Percentiles rank a stretch among this genome's conserved stretches.
phyloP scores from a whole-genome alignment of 495 filamentous ascomycete genomes.

The Penicillium bialowiezense region DNA sequence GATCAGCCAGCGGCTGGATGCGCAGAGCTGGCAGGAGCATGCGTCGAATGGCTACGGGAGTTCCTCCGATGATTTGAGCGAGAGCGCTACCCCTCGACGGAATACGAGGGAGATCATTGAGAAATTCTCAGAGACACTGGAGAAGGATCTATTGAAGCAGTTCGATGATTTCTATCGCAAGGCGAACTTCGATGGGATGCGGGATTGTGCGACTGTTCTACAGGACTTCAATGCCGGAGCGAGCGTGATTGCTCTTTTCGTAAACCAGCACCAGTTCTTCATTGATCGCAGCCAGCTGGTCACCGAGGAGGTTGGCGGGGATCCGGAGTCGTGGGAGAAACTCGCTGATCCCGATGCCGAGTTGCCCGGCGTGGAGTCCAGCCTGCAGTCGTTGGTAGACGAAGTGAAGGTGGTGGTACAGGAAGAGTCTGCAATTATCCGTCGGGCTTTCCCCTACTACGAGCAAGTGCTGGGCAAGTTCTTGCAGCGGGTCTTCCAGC shows the following conservation, averaged over 20 bases:
- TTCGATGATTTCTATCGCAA: slow-evolving; percentile 95
- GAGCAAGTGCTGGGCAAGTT: slow-evolving; percentile 92
- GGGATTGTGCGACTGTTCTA: slow-evolving; percentile 87
- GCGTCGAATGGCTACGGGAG: slow-evolving; percentile 47
- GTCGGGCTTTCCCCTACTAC: slow-evolving; percentile 90
- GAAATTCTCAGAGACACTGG: slow-evolving; percentile 91
- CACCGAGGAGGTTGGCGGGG: slow-evolving; percentile 82
- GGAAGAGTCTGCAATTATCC: slow-evolving; percentile 94
- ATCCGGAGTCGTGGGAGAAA: slow-evolving; percentile 83
- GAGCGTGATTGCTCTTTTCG: slow-evolving; percentile 90
- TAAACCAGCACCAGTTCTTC: slow-evolving; percentile 99
- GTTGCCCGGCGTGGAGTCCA: slow-evolving; percentile 85
- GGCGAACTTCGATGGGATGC: slow-evolving; percentile 95
- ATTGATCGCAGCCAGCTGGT: slow-evolving; percentile 89
- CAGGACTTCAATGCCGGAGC: slow-evolving; percentile 94
- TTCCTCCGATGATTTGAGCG: slow-evolving; percentile 37
- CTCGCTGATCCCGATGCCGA: slow-evolving; percentile 92
- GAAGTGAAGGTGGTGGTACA: slow-evolving; percentile 96
- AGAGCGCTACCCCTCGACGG: slow-evolving; percentile 36
- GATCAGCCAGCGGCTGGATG: slow-evolving; percentile 82
- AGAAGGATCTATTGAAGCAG: slow-evolving; percentile 91
- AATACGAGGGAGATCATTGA: slow-evolving; percentile 91
- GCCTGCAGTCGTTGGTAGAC: slow-evolving; percentile 84
- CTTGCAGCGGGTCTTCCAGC: slow-evolving; percentile 92
- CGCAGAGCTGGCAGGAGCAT: slow-evolving; percentile 62